Evolutionary conservation across 108 stramenopile species (phyloP).

Genomic region (Pelagomonas calceolata): DNA sequence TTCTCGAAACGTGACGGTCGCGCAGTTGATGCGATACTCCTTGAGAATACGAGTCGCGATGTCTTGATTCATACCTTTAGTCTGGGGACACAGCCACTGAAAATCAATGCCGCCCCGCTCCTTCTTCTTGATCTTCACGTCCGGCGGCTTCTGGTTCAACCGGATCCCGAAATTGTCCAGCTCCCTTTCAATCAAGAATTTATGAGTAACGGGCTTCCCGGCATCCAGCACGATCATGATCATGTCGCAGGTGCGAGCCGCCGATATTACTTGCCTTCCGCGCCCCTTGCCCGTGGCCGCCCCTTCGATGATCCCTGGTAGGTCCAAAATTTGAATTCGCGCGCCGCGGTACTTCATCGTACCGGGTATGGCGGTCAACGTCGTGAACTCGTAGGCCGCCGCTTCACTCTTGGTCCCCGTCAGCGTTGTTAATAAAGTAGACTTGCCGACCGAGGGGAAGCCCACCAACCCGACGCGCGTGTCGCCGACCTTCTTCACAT

Average conservation of each 20-base stretch:
- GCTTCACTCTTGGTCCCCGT: constrained; percentile 88
- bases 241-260: constrained; percentile 91
- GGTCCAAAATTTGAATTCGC: constrained; percentile 93
- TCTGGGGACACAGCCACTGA: constrained; percentile 75
- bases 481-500: constrained; percentile 89
- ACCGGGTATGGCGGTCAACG: constrained; percentile 95
- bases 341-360: constrained; percentile 97
- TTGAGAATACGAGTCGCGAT: constrained; percentile 67
- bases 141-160: constrained; percentile 86
- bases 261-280: constrained; percentile 84
- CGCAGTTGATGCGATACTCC: constrained; percentile 86
- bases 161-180: constrained; percentile 92
- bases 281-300: constrained; percentile 96
- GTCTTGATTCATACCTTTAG: constrained; percentile 63
- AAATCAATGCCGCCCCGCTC: constrained; percentile 86
- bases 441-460: constrained; percentile 98
- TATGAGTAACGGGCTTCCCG: constrained; percentile 89
- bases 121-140: constrained; percentile 80
- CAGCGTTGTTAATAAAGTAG: constrained; percentile 78
- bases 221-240: constrained; percentile 87
- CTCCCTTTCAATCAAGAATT: constrained; percentile 91
- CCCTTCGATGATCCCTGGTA: constrained; percentile 98
- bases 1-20: constrained; percentile 71
- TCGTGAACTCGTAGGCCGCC: constrained; percentile 97
- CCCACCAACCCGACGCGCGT: constrained; percentile 89